Evolutionary conservation across 129 eudicot species (phyloP).

Genomic region (Scalesia atractyloides): DNA sequence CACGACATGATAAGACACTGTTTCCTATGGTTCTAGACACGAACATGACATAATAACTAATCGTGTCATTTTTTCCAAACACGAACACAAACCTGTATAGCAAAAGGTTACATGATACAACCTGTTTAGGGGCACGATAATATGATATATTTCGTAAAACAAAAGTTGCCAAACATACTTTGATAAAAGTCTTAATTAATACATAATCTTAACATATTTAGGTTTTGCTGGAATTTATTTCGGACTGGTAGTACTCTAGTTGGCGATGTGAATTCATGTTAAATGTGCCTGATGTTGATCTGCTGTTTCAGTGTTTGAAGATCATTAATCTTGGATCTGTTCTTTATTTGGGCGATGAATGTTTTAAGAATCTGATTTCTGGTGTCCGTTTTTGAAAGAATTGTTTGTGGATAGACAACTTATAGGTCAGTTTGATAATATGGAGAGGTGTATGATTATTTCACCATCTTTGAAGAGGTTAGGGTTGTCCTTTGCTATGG

Average conservation of each 20-base stretch:
- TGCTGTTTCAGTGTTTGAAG: conserved; percentile 30
- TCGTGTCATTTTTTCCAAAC: no score
- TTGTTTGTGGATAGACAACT: conserved; percentile 30
- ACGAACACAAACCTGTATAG: no score
- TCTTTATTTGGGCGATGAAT: background rate
- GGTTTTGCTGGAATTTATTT: conserved; percentile 29
- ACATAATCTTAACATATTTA: no score
- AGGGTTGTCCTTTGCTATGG: background rate
- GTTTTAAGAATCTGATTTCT: conserved; percentile 19
- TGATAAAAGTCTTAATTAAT: no score
- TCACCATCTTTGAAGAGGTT: conserved; percentile 28
- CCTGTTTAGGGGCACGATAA: no score
- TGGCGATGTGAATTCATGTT: conserved; percentile 16
- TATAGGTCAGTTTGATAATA: background rate
- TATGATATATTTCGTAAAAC: no score
- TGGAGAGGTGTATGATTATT: background rate
- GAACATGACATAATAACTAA: no score
- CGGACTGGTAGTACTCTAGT: conserved; percentile 2
- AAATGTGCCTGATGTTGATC: background rate
- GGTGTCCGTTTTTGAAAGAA: conserved; percentile 32
- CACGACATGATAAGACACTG: no score
- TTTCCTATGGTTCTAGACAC: no score
- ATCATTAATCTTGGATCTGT: background rate
- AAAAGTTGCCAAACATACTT: no score
- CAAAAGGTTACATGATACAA: no score